These are phyloP conservation scores for Backusella australiensis DNA, from an alignment of 192 early-diverging fungal genomes.

Conservation along the genomic window DNA sequence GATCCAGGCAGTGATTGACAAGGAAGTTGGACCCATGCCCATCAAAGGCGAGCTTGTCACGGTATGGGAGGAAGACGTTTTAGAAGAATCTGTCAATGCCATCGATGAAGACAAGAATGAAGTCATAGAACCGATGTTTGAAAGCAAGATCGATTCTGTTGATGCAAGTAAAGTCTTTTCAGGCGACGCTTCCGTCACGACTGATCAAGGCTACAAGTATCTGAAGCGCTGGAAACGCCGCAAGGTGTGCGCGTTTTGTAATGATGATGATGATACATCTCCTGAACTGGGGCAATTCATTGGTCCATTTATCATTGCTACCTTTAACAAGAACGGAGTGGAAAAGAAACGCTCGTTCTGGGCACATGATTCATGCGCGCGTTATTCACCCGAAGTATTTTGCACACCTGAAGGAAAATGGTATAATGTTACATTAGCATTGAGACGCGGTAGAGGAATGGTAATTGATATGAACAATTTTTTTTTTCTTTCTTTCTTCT, in stretches of 20 bases:
- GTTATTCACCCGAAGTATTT: conserved; percentile 84
- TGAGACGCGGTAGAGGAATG: conserved; percentile 69
- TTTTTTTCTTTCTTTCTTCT: neutral
- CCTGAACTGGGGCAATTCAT: conserved; percentile 50
- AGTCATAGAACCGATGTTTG: neutral
- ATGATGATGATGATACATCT: conserved; percentile 54
- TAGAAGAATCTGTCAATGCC: conserved; percentile 34
- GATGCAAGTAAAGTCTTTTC: conserved; percentile 32
- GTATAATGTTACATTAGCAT: conserved; percentile 83
- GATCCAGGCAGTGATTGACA: conserved; percentile 60
- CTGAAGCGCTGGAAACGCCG: conserved; percentile 48
- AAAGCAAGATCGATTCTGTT: neutral
- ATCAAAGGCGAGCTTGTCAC: conserved; percentile 59
- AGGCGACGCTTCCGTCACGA: conserved; percentile 38
- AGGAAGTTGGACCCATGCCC: conserved; percentile 47
- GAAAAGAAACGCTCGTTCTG: conserved; percentile 64
- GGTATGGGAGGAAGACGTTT: conserved; percentile 55
- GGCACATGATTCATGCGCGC: conserved; percentile 83
- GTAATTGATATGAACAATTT: conserved; percentile 30
- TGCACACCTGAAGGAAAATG: conserved; percentile 64
- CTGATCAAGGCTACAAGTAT: conserved; percentile 45
- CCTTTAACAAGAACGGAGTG: conserved; percentile 49
- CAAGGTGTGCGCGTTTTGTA: conserved; percentile 68
- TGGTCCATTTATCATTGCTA: conserved; percentile 58
- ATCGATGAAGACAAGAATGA: neutral